Conservation (phyloP, 2,329 filamentous ascomycete species). For the Monilinia polystroma region DNA sequence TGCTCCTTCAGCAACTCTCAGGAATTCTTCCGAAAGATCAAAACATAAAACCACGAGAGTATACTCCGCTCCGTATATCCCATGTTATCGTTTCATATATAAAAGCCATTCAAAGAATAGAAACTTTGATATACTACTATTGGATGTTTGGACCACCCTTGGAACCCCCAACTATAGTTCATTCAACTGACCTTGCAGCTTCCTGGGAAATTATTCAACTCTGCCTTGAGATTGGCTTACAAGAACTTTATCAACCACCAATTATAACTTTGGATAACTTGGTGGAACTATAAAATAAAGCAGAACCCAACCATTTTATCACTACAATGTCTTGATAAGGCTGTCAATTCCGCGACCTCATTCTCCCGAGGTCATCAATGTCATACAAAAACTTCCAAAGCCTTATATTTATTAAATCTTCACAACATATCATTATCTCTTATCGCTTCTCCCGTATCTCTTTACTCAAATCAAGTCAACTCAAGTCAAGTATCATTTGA, state of each 20-base stretch:
- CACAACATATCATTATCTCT: too few relatives aligned
- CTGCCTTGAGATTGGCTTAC: conserved; percentile 25
- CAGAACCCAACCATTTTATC: conserved; percentile 27
- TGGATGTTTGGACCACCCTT: conserved; percentile 16
- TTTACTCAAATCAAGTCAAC: too few relatives aligned
- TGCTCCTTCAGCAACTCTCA: too few relatives aligned
- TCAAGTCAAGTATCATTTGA: background rate
- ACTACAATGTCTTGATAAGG: conserved; percentile 28
- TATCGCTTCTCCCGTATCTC: too few relatives aligned
- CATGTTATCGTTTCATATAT: conserved; percentile 1
- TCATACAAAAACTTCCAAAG: conserved; percentile 22
- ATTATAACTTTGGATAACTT: conserved; percentile 25
- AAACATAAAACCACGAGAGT: background rate
- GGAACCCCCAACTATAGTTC: too few relatives aligned
- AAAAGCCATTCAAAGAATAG: conserved; percentile 22
- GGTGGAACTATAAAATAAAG: background rate
- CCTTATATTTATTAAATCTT: conserved; percentile 21
- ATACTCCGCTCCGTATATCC: background rate
- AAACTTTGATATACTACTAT: conserved; percentile 18
- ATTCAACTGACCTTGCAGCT: conserved; percentile 26
- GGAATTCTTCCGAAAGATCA: background rate
- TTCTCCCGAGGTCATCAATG: conserved; percentile 6
- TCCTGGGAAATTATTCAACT: background rate
- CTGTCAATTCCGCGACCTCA: conserved; percentile 25
- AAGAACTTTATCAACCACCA: conserved; percentile 20